Conservation (phyloP, 192 early-diverging fungal species). For the Linnemannia zychae region DNA sequence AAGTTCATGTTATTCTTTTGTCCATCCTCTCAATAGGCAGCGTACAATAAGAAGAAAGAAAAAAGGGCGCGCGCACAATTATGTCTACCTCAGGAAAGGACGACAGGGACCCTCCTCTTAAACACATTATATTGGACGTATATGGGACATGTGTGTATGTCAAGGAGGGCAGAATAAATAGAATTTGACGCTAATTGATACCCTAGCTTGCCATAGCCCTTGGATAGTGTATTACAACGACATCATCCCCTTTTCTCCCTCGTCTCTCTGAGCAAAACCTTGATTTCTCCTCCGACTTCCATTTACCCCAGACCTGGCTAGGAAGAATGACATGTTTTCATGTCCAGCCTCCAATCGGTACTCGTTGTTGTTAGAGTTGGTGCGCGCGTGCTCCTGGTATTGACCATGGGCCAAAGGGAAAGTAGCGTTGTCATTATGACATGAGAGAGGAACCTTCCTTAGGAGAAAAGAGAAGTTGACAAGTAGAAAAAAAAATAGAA, state of each 20-base stretch:
- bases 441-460: not conserved
- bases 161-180: no score
- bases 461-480: not conserved
- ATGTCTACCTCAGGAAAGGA: no score
- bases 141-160: no score
- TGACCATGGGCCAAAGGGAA: not conserved
- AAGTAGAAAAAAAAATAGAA: not conserved
- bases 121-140: no score
- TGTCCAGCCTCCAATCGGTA: not conserved
- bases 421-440: not conserved
- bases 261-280: not conserved
- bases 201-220: no score
- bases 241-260: not conserved
- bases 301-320: not conserved
- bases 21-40: no score
- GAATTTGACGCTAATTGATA: no score
- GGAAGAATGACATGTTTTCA: not conserved
- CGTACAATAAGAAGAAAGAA: no score
- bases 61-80: no score
- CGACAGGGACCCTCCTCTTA: no score
- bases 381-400: not conserved
- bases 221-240: not conserved
- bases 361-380: not conserved
- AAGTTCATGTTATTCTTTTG: no score
- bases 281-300: no score